Conservation (phyloP, 768 basidiomycete species). For the Pisolithus albus region DNA sequence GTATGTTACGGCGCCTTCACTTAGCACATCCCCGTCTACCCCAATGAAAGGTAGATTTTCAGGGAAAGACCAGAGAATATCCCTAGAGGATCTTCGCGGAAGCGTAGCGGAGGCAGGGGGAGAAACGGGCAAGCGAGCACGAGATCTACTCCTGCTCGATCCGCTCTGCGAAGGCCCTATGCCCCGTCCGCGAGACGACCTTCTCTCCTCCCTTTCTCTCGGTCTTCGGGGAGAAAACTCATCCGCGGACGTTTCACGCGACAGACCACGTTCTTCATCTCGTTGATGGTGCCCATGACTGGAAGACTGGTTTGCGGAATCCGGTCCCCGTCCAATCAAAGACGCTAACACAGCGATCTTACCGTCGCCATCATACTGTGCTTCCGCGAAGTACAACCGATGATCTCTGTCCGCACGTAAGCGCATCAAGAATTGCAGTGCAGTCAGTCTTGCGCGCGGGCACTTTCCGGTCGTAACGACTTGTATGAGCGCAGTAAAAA, state of each 20-base stretch:
- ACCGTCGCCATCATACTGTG: conserved; percentile 49
- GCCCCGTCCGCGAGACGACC: conserved; percentile 46
- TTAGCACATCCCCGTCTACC: conserved; percentile 52
- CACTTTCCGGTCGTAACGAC: conserved; percentile 43
- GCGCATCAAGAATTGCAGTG: conserved; percentile 83
- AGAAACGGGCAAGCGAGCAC: conserved; percentile 35
- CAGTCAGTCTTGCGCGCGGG: conserved; percentile 55
- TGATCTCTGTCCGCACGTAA: conserved; percentile 89
- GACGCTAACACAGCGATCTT: conserved; percentile 53
- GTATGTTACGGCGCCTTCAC: conserved; percentile 62
- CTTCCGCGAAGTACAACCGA: conserved; percentile 61
- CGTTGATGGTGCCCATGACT: not conserved
- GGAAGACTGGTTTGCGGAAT: conserved; percentile 9
- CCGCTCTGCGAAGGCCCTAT: conserved; percentile 38
- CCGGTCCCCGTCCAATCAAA: conserved; percentile 50
- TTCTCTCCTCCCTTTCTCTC: conserved; percentile 46
- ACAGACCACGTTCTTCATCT: conserved; percentile 21
- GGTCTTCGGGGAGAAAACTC: conserved; percentile 35
- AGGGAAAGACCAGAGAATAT: conserved; percentile 62
- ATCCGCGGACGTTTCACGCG: conserved; percentile 19
- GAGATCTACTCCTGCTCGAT: conserved; percentile 57
- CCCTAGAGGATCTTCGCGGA: conserved; percentile 30
- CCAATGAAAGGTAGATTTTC: conserved; percentile 55
- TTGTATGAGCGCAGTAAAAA: conserved; percentile 48
- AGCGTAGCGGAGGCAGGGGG: conserved; percentile 18